These are phyloP conservation scores for Leptomonas seymouri DNA, from an alignment of 208 protist species.

Conservation along the genomic window DNA sequence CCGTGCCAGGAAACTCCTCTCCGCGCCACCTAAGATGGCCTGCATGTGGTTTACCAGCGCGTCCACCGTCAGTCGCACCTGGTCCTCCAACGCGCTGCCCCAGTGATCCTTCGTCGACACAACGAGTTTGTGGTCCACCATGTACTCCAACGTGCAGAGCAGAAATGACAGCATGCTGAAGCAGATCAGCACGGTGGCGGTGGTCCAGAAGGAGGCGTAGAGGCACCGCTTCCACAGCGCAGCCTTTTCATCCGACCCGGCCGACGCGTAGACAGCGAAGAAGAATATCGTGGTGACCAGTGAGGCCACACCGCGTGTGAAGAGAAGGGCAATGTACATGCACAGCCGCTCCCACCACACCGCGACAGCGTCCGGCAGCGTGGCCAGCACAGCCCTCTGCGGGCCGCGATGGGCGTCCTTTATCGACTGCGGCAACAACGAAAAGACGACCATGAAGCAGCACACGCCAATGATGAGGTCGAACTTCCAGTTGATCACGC, in stretches of 20 bases:
- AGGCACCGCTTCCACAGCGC: conserved; percentile 43
- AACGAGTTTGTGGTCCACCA: conserved; percentile 57
- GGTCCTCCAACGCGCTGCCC: conserved; percentile 65
- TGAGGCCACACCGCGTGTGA: conserved; percentile 51
- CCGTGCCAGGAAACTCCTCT: conserved; percentile 6
- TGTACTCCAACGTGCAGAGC: conserved; percentile 58
- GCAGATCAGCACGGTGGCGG: conserved; percentile 51
- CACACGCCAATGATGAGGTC: conserved; percentile 71
- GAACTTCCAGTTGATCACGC: conserved; percentile 88
- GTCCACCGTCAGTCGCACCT: conserved; percentile 39
- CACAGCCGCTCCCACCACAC: conserved; percentile 32
- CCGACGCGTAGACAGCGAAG: conserved; percentile 52
- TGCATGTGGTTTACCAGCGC: conserved; percentile 43
- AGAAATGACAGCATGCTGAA: conserved; percentile 54
- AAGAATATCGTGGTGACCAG: conserved; percentile 46
- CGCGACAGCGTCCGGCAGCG: conserved; percentile 27
- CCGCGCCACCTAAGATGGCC: conserved; percentile 33
- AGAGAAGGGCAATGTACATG: conserved; percentile 38
- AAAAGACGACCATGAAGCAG: conserved; percentile 72
- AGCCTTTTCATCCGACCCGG: conserved; percentile 41
- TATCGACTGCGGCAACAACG: conserved; percentile 58
- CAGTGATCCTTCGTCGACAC: conserved; percentile 53
- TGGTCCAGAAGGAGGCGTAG: conserved; percentile 58
- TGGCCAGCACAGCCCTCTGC: conserved; percentile 4
- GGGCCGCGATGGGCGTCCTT: conserved; percentile 11